Evolutionary conservation across 176 grass and related monocot species (phyloP), one percentile per base, ranked within the genome.

Genomic region (Raddia guianensis): DNA sequence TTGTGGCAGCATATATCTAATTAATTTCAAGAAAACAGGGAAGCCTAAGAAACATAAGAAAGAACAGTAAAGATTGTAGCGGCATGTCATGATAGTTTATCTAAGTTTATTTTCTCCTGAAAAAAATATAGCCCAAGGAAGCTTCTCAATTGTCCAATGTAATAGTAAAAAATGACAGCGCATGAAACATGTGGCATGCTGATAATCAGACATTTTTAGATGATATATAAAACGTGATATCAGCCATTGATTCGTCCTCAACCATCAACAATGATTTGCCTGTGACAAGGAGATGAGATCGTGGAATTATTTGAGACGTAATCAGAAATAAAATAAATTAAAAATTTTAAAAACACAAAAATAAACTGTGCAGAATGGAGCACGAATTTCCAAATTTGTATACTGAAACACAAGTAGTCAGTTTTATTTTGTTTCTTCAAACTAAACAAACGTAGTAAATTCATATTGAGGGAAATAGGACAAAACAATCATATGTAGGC

Each of bases 191-290:
- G 74, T 4, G 5, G 11, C n/a, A 40, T n/a, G n/a, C n/a, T 2
- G 54, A 9, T 1, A 60, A 9, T 2, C 50, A 14, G 48, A 51
- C 8, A 33, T 72, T 75, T 59, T 50, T 15, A 6, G 12, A 58
- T 14, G 18, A 20, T 21, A 15, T 11, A 5, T 12, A 56, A 10
- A 13, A 59, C n/a, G 35, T 44, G 0, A 2, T 3, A 18, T 11
- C 49, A 18, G 37, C 9, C 20, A 14, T 35, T 35, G 14, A 2
- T 8, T 48, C 19, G 15, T 21, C 12, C 16, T 61, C 32, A 45
- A 35, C 43, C 72, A 63, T 69, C 42, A 77, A 49, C 59, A 57
- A 59, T 49, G 59, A 83, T 56, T 72, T 68, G 3, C 63, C 86
- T 78, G 80, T 15, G 0, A 43, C 12, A 78, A 68, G 20, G 8